Conservation (phyloP, 2,329 filamentous ascomycete genomes). For the Aspergillus sp. region DNA sequence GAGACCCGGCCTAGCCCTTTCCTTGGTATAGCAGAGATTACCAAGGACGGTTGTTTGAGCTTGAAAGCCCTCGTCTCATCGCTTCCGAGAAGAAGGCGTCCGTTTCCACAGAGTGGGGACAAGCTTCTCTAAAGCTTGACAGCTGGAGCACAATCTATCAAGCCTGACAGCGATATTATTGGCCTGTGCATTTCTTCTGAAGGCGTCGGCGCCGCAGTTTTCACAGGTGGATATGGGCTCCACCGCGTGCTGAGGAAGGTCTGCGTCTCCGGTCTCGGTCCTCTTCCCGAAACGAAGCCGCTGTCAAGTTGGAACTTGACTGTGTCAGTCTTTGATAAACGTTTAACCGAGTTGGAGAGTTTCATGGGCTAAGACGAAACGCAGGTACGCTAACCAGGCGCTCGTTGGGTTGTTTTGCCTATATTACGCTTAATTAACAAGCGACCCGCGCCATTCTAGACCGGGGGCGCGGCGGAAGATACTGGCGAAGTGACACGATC, state of each 20-base stretch:
- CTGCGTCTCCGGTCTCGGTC: too few species aligned
- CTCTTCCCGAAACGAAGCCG: too few species aligned
- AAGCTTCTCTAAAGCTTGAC: constrained; percentile 1
- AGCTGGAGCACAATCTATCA: neutral
- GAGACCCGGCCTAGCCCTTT: neutral
- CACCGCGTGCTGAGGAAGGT: neutral
- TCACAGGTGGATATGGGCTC: neutral
- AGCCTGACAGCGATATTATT: neutral
- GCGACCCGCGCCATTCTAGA: neutral
- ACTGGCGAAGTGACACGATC: too few species aligned
- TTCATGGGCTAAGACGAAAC: neutral
- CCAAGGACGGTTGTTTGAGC: neutral
- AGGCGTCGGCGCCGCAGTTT: constrained; percentile 2
- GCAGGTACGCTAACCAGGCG: neutral
- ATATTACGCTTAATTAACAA: neutral
- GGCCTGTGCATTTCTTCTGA: neutral
- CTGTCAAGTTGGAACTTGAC: too few species aligned
- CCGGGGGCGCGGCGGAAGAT: too few species aligned
- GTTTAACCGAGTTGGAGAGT: neutral
- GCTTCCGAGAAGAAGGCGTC: neutral
- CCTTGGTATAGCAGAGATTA: neutral
- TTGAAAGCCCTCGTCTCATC: neutral
- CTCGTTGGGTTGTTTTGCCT: neutral
- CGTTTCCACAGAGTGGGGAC: neutral
- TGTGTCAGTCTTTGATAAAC: neutral